Conservation (phyloP, 768 basidiomycete species). For the Wakefieldia striispora region DNA sequence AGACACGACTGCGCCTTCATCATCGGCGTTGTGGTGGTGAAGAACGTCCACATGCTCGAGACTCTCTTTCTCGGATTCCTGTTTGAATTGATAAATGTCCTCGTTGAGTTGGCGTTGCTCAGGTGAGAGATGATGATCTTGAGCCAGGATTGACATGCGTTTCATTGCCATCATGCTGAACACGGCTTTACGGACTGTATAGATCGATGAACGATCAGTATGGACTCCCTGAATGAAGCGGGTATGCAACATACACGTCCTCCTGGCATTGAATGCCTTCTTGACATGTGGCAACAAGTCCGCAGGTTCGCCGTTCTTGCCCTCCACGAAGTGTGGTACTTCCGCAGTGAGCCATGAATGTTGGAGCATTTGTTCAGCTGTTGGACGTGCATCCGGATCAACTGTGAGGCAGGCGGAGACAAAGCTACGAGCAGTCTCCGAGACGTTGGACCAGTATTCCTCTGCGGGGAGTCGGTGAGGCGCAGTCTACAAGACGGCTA, state of each 20-base stretch:
- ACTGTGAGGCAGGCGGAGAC: conserved; percentile 79
- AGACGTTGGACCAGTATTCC: conserved; percentile 88
- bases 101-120: conserved; percentile 52
- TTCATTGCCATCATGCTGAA: conserved; percentile 84
- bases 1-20: neutral
- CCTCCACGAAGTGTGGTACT: conserved; percentile 66
- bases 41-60: conserved; percentile 43
- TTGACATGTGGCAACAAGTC: conserved; percentile 88
- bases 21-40: conserved; percentile 44
- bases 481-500: neutral
- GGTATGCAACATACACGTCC: conserved; percentile 60
- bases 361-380: conserved; percentile 66
- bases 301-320: conserved; percentile 53
- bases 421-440: conserved; percentile 79
- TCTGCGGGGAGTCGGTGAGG: conserved; percentile 28
- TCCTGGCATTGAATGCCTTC: conserved; percentile 85
- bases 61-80: conserved; percentile 66
- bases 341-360: conserved; percentile 69
- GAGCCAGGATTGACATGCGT: conserved; percentile 61
- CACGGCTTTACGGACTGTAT: conserved; percentile 82
- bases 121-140: conserved; percentile 33
- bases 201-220: conserved; percentile 4
- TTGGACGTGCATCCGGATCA: conserved; percentile 78
- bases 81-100: conserved; percentile 68
- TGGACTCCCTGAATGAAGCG: neutral